These are phyloP conservation scores for Fusarium bactridioides DNA, from an alignment of 2,329 filamentous ascomycete species.

Conservation along the genomic window DNA sequence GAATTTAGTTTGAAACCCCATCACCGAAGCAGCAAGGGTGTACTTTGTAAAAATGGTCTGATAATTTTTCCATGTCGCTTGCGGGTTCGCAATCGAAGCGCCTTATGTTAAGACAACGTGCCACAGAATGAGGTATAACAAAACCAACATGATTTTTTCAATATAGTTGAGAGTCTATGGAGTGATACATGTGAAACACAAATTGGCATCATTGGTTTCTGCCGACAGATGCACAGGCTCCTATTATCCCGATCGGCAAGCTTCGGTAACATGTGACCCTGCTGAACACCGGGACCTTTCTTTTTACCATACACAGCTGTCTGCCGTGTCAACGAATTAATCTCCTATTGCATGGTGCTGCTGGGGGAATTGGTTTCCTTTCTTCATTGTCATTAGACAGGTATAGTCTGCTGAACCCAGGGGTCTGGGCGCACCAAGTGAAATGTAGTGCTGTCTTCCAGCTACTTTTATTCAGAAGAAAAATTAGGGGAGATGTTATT, in stretches of 20 bases:
- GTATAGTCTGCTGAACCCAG: neutral
- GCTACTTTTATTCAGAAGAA: neutral
- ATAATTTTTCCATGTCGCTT: neutral
- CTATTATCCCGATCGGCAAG: neutral
- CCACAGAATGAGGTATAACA: neutral
- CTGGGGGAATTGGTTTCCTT: neutral
- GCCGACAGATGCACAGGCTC: neutral
- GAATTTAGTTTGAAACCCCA: neutral
- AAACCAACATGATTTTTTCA: neutral
- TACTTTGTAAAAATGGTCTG: neutral
- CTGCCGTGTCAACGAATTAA: too few species aligned
- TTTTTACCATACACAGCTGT: neutral
- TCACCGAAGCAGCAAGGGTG: too few species aligned
- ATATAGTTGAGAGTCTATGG: neutral
- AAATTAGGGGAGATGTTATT: rapidly evolving
- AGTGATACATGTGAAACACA: neutral
- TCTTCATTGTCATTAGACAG: neutral
- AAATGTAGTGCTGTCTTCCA: rapidly evolving
- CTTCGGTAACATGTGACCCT: neutral
- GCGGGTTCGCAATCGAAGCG: neutral
- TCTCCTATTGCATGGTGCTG: neutral
- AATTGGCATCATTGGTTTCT: neutral
- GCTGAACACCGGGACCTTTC: neutral
- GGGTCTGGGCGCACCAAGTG: neutral
- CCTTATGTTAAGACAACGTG: neutral